Conservation (phyloP, 148 eudicot species). For the Salicornia ramosissima region DNA sequence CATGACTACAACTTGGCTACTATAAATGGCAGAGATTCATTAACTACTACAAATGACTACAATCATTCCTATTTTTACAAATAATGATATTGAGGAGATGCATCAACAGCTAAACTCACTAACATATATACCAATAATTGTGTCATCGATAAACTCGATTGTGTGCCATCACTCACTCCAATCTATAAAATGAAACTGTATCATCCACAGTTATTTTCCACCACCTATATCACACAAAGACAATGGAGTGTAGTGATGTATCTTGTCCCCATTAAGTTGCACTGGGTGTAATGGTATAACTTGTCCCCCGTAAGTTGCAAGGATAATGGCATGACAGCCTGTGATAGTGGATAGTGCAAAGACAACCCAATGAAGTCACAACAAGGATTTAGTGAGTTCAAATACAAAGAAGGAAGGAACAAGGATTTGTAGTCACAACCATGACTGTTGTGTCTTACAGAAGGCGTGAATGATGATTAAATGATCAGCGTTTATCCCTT, state of each 20-base stretch:
- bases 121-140: not conserved
- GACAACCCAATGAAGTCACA: not conserved
- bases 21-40: not conserved
- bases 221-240: not conserved
- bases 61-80: not conserved
- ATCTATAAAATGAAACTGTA: not conserved
- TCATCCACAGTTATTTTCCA: not conserved
- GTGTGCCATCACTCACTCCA: not conserved
- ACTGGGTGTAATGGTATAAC: not conserved
- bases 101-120: not conserved
- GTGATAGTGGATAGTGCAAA: not conserved
- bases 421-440: not conserved
- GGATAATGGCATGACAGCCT: not conserved
- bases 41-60: too few relatives aligned
- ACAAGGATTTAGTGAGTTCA: not conserved
- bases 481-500: slow-evolving; percentile 8
- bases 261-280: not conserved
- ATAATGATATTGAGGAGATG: not conserved
- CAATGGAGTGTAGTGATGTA: not conserved
- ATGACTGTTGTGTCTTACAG: slow-evolving; percentile 1
- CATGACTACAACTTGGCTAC: not conserved
- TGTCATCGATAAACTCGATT: too few relatives aligned
- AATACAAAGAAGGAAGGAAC: not conserved
- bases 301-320: not conserved
- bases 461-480: not conserved